These are phyloP conservation scores for Pseudognaphalium luteoalbum DNA, from an alignment of 129 eudicot genomes.

Conservation along the genomic window DNA sequence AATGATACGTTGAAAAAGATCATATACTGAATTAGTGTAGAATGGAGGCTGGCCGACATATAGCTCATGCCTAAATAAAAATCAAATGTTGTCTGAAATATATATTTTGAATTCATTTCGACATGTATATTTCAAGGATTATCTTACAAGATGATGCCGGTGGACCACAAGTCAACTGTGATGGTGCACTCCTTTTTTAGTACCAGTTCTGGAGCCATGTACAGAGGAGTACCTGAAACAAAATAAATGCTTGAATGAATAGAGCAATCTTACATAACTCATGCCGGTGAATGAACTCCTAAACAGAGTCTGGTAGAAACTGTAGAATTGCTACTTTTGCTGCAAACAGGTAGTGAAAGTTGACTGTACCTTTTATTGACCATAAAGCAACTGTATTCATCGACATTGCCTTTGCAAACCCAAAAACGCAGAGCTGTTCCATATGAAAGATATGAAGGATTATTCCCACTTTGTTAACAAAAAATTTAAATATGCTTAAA, in stretches of 20 bases:
- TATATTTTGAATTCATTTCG: neutral
- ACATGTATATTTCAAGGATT: neutral
- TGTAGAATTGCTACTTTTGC: neutral
- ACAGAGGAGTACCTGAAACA: constrained; percentile 80
- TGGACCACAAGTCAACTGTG: constrained; percentile 95
- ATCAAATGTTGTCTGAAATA: neutral
- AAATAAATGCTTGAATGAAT: constrained; percentile 6
- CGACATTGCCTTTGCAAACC: constrained; percentile 98
- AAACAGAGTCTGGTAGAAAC: neutral
- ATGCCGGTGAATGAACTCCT: neutral
- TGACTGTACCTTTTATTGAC: constrained; percentile 76
- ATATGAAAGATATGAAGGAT: constrained; percentile 14
- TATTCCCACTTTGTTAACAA: constrained; percentile 2
- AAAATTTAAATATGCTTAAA: neutral
- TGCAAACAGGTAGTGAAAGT: neutral
- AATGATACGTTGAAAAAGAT: constrained; percentile 84
- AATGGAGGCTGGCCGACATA: constrained; percentile 99
- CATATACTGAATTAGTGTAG: constrained; percentile 95
- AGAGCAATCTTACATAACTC: constrained; percentile 16
- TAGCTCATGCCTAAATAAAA: constrained; percentile 74
- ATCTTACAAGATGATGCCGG: constrained; percentile 89
- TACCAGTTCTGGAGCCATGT: constrained; percentile 98
- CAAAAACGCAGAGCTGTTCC: constrained; percentile 94
- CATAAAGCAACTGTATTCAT: constrained; percentile 85
- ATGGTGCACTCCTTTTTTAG: constrained; percentile 89